Evolutionary conservation across 73 alveolate genomes (phyloP).

Genomic region (Tetrahymena malaccensis): DNA sequence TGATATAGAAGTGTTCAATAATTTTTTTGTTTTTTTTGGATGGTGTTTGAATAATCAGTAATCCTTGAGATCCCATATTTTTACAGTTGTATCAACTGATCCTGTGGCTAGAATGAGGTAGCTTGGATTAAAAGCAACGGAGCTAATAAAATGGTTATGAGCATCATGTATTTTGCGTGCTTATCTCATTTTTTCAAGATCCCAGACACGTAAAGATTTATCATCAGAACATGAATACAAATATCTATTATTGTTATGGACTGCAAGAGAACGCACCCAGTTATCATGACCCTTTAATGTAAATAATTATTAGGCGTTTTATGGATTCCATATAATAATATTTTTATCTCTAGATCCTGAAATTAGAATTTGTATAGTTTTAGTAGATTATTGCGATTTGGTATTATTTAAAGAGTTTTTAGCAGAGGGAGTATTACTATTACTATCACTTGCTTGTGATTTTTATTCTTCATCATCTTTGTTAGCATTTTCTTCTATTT

Average conservation of each 20-base stretch:
- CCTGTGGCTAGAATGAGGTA: conserved; percentile 32
- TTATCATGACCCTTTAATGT: conserved; percentile 85
- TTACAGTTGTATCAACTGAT: conserved; percentile 27
- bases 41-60: not conserved
- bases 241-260: conserved; percentile 63
- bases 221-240: conserved; percentile 61
- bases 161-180: conserved; percentile 31
- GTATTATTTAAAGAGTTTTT: conserved; percentile 20
- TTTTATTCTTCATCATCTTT: conserved; percentile 15
- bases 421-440: not conserved
- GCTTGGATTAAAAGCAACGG: conserved; percentile 23
- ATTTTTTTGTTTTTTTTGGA: not conserved
- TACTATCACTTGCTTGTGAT: not conserved
- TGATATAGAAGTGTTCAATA: not conserved
- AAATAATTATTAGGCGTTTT: conserved; percentile 48
- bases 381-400: not conserved
- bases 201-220: conserved; percentile 65
- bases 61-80: conserved; percentile 22
- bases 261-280: conserved; percentile 83
- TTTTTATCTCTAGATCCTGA: conserved; percentile 81
- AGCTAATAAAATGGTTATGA: conserved; percentile 31
- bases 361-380: conserved; percentile 57
- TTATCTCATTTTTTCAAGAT: conserved; percentile 20
- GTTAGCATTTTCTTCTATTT: conserved; percentile 5
- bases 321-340: conserved; percentile 82